Conservation (phyloP, 306 rosid species). For the Acacia confusa region DNA sequence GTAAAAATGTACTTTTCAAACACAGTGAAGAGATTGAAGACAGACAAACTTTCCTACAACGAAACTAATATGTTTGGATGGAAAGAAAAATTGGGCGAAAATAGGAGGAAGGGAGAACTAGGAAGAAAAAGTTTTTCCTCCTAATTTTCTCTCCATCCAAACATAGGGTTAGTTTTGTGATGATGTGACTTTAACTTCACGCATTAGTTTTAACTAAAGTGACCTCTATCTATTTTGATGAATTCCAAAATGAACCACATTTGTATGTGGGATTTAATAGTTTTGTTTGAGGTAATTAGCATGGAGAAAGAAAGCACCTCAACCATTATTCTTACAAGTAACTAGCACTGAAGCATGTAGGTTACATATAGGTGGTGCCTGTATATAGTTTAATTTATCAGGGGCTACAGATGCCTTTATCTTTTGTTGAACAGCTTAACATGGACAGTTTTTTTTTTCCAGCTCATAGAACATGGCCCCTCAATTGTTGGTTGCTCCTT, state of each 20-base stretch:
- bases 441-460: too few species aligned
- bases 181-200: neutral
- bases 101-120: too few species aligned
- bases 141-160: too few species aligned
- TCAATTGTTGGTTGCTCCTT: neutral
- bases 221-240: neutral
- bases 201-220: neutral
- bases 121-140: too few species aligned
- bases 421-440: too few species aligned
- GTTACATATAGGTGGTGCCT: neutral
- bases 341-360: neutral
- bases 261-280: too few species aligned
- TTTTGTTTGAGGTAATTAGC: too few species aligned
- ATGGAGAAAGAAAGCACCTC: neutral
- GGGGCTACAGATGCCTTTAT: too few species aligned
- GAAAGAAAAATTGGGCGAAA: too few species aligned
- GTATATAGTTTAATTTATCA: too few species aligned
- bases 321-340: neutral
- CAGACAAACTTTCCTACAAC: neutral
- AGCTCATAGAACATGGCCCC: too few species aligned
- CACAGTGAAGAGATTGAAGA: neutral
- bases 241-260: neutral
- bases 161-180: neutral
- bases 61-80: neutral
- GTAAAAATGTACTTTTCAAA: neutral